These are phyloP conservation scores for Lenwebbia sp. DNA, from an alignment of 345 rosid species.

Conservation along the genomic window DNA sequence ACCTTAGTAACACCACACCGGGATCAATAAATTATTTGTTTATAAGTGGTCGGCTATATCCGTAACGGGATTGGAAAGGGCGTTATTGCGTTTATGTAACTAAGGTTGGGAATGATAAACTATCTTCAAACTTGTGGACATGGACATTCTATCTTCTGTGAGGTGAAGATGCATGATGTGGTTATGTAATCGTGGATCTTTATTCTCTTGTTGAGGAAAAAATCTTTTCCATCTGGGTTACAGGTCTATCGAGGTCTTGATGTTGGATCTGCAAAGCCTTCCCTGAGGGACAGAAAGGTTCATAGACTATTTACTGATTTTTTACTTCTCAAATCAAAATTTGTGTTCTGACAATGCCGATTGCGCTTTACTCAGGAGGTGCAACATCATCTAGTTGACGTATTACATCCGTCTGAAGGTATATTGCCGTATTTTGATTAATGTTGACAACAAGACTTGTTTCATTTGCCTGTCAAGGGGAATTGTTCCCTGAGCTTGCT, in stretches of 20 bases:
- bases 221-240: background rate
- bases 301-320: background rate
- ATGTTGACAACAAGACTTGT: background rate
- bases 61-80: background rate
- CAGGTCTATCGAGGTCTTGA: constrained; percentile 90
- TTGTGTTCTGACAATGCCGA: background rate
- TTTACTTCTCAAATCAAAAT: background rate
- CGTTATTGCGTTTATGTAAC: background rate
- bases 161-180: background rate
- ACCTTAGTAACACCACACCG: background rate
- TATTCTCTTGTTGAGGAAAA: background rate
- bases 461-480: background rate
- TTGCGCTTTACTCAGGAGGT: constrained; percentile 45
- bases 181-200: background rate
- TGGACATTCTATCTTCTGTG: background rate
- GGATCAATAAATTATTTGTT: background rate
- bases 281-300: constrained; percentile 62
- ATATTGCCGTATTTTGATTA: background rate
- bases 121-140: background rate
- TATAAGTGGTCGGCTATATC: background rate
- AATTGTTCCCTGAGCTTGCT: background rate
- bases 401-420: constrained; percentile 86
- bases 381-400: constrained; percentile 79
- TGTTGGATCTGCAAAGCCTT: constrained; percentile 77
- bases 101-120: background rate